phyloP scores from a whole-genome alignment of 495 filamentous ascomycete genomes.

The Apiosordaria backusii region DNA sequence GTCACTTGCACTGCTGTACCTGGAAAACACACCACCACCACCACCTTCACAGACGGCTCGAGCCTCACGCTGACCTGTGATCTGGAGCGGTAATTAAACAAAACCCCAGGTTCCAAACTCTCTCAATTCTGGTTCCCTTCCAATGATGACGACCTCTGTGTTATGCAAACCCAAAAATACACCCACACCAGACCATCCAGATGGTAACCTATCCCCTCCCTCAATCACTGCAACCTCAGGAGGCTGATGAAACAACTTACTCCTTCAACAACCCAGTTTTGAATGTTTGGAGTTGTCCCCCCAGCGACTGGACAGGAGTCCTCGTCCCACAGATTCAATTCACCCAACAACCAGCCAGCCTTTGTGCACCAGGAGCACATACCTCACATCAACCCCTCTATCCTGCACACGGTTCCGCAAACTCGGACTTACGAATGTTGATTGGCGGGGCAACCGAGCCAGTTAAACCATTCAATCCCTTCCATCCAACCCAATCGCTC shows the following conservation, averaged over 20 bases:
- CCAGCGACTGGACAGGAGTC: conserved; percentile 15
- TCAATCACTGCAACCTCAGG: not conserved
- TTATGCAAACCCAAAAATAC: not conserved
- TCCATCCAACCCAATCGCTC: not conserved
- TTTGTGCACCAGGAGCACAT: not conserved
- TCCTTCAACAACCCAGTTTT: not conserved
- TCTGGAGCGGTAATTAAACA: not conserved
- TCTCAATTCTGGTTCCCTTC: not conserved
- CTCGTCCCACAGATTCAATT: not conserved
- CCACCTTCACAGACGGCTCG: too few relatives aligned
- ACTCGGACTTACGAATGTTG: not conserved
- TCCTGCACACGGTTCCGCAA: too few relatives aligned
- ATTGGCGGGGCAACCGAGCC: conserved; percentile 1
- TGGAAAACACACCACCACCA: not conserved
- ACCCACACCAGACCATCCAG: not conserved
- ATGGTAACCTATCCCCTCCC: not conserved
- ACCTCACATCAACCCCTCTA: too few relatives aligned
- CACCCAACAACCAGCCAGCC: not conserved
- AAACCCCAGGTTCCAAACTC: not conserved
- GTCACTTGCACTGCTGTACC: not conserved
- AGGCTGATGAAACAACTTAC: not conserved
- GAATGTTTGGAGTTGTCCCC: conserved; percentile 11
- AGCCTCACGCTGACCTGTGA: not conserved
- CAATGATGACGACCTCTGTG: not conserved
- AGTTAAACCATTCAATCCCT: not conserved